Base-by-base conservation (phyloP, 75 land plant genomes). In the Isoetes taiwanensis region DNA sequence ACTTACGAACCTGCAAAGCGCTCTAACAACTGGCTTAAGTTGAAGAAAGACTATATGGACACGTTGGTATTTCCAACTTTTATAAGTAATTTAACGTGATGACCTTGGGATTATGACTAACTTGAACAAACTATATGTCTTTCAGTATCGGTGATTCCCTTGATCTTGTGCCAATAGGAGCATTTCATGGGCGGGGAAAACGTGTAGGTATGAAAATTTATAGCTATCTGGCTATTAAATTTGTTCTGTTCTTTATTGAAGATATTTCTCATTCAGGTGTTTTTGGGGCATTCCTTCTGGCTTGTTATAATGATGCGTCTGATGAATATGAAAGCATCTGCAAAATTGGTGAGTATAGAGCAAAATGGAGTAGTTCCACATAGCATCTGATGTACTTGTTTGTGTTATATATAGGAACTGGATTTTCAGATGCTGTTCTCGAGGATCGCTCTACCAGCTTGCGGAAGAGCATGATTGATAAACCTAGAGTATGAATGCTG, bases 151-250 rank as follows among this genome's bases (percentile, higher is more conserved):
- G 99, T 9, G 99, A 94, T 43, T 85, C 99, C 2, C 53, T 94
- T n/a, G 99, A 94, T 80, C 72, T 94, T 61, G 99, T 94, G 24
- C 99, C 99, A 6, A 89, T 94, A 68, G 99, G 82, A 59, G 99
- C 96, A 43, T 94, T 89, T 35, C 83, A 85, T 74, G 99, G 99
- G 17, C 77, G 90, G 54, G 99, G 99, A 43, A 94, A 94, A 55
- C 90, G 96, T 27, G 78, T 80, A 52, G 99, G 99, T 89, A 54
- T 27, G 46, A 30, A 11, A 9, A 57, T 6, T 57, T 27, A 0
- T 57, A 57, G 24, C 14, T 40, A 2, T 41, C 19, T 35, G 29
- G 12, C 1, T 24, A 25, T 10, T 14, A n/a, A n/a, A n/a, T 17
- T 52, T 37, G 32, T 43, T 8, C 0, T 42, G 59, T 0, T 31